phyloP scores from a whole-genome alignment of 2,329 filamentous ascomycete genomes.

The Penicillium sp. region DNA sequence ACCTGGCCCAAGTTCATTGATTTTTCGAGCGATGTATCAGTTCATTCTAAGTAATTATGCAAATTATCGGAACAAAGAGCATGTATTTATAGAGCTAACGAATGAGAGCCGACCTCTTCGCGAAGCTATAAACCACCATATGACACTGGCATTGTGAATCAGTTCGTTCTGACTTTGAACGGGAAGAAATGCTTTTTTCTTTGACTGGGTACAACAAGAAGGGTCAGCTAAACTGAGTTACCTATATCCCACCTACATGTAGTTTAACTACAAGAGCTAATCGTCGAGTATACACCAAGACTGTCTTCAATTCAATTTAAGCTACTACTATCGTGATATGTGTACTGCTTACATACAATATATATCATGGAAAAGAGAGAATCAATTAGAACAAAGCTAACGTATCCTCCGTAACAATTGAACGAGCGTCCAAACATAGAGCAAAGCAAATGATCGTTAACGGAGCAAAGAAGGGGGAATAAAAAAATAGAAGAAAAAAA shows the following conservation, averaged over 20 bases:
- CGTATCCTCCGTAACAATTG: background rate
- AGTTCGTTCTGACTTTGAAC: too few relatives aligned
- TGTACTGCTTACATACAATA: background rate
- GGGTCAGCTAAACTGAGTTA: too few relatives aligned
- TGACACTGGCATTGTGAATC: background rate
- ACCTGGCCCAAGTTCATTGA: background rate
- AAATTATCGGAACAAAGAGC: background rate
- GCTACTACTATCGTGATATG: background rate
- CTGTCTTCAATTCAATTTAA: background rate
- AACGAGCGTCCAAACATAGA: background rate
- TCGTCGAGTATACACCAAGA: background rate
- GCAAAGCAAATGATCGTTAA: background rate
- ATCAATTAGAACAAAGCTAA: constrained; percentile 6
- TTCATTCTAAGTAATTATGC: background rate
- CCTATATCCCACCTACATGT: too few relatives aligned
- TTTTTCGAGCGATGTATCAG: background rate
- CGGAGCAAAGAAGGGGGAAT: background rate
- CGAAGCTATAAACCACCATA: background rate
- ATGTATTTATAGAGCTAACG: background rate
- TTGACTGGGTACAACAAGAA: too few relatives aligned
- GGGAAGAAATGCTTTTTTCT: too few relatives aligned
- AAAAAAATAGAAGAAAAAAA: background rate
- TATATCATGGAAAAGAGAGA: background rate
- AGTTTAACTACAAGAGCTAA: background rate
- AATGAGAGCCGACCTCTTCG: background rate